A percentile compares a stretch with the other conserved stretches of the same genome.
Evolutionary conservation across 257 asterid species (phyloP).

Genomic region (Rubia yunnanensis): DNA sequence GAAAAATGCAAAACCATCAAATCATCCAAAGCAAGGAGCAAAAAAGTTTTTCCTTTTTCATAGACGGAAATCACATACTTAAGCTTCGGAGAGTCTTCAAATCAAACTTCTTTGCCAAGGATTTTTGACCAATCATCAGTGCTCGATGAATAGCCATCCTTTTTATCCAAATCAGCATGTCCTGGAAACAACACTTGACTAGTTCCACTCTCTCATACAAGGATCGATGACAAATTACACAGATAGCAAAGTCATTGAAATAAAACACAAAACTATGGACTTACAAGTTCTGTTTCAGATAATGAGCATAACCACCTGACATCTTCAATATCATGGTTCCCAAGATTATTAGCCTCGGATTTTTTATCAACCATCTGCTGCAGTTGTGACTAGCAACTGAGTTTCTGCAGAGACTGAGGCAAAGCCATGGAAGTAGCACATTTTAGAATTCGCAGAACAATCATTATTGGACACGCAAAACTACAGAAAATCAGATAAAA

Average conservation of each 20-base stretch:
- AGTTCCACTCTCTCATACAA: not conserved
- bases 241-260: not conserved
- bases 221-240: not conserved
- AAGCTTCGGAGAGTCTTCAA: slow-evolving; percentile 51
- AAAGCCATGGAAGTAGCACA: too few species aligned
- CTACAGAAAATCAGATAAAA: too few species aligned
- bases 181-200: slow-evolving; percentile 27
- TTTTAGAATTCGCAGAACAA: too few species aligned
- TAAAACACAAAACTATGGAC: slow-evolving; percentile 3
- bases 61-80: slow-evolving; percentile 26
- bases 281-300: slow-evolving; percentile 63
- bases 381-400: not conserved
- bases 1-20: not conserved
- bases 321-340: slow-evolving; percentile 51
- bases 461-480: too few species aligned
- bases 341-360: slow-evolving; percentile 2
- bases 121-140: slow-evolving; percentile 38
- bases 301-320: slow-evolving; percentile 79
- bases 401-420: not conserved
- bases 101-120: slow-evolving; percentile 43
- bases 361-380: not conserved
- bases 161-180: slow-evolving; percentile 50
- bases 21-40: not conserved
- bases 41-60: not conserved
- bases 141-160: slow-evolving; percentile 54